These are phyloP conservation scores for Infundibulicybe gibba DNA, from an alignment of 768 basidiomycete species.

Conservation along the genomic window DNA sequence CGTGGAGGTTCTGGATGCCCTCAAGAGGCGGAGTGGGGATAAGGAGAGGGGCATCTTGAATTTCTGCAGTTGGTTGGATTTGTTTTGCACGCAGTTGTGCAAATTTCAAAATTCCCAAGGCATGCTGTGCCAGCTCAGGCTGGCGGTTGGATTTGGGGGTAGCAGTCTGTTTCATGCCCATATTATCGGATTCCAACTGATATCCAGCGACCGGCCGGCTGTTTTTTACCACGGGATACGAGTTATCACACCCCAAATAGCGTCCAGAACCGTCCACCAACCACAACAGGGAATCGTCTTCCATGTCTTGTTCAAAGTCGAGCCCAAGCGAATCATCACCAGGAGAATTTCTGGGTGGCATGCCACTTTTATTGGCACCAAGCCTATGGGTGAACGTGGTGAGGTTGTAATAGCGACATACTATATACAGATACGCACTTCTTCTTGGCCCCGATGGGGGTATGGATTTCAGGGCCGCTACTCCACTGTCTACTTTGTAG, in stretches of 20 bases:
- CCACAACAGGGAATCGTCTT: constrained; percentile 3
- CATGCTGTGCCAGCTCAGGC: constrained; percentile 20
- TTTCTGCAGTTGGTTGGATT: constrained; percentile 10
- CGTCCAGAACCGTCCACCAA: background rate
- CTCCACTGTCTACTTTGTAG: constrained; percentile 50
- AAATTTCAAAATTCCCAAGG: constrained; percentile 32
- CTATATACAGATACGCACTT: constrained; percentile 14
- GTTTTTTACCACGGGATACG: background rate
- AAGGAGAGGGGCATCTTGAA: constrained; percentile 1
- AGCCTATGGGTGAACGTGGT: too few relatives aligned
- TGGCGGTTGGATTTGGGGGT: too few relatives aligned
- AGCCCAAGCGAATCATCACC: background rate
- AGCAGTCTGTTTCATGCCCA: too few relatives aligned
- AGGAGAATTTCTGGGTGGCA: too few relatives aligned
- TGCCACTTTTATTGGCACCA: too few relatives aligned
- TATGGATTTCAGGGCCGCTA: constrained; percentile 20
- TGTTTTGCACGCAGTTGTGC: constrained; percentile 37
- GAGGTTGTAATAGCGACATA: background rate
- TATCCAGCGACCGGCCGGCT: too few relatives aligned
- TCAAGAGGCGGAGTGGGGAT: constrained; percentile 1
- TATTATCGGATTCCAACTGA: too few relatives aligned
- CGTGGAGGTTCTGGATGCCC: constrained; percentile 10
- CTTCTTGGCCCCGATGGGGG: constrained; percentile 24
- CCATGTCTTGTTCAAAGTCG: constrained; percentile 2
- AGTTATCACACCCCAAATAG: constrained; percentile 1